Evolutionary conservation across 495 filamentous ascomycete genomes (phyloP).

Genomic region (Stereocaulon alpinum): DNA sequence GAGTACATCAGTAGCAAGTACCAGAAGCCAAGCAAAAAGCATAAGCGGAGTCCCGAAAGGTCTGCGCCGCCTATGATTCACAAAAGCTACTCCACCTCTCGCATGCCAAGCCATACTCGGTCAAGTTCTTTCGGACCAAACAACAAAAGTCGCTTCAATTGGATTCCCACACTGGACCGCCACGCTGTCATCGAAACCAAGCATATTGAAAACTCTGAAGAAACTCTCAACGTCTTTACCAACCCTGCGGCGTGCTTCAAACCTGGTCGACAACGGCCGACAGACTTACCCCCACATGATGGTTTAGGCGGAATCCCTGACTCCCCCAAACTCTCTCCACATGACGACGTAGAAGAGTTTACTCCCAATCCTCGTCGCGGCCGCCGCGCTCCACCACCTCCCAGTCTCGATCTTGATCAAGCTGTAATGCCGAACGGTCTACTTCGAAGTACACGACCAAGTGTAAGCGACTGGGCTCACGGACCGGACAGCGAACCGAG

Average conservation of each 20-base stretch:
- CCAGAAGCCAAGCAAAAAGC: constrained; percentile 16
- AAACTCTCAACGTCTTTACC: constrained; percentile 20
- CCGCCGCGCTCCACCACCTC: constrained; percentile 20
- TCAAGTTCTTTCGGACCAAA: constrained; percentile 15
- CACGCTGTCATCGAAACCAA: constrained; percentile 18
- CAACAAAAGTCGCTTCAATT: constrained; percentile 20
- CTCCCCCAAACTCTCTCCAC: constrained; percentile 13
- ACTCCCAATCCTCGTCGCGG: background rate
- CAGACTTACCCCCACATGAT: constrained; percentile 20
- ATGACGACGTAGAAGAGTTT: background rate
- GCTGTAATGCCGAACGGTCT: constrained; percentile 18
- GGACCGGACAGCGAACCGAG: constrained; percentile 23
- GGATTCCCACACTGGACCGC: constrained; percentile 23
- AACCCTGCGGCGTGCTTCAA: constrained; percentile 23
- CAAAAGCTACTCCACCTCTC: constrained; percentile 15
- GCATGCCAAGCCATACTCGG: constrained; percentile 3
- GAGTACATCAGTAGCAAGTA: constrained; percentile 23
- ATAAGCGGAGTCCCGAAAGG: background rate
- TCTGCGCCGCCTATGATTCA: constrained; percentile 5
- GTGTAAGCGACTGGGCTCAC: constrained; percentile 25
- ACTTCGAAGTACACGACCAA: constrained; percentile 21
- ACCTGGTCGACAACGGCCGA: constrained; percentile 12
- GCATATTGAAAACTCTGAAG: constrained; percentile 16
- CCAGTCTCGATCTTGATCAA: constrained; percentile 17
- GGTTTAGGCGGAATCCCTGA: constrained; percentile 22